Evolutionary conservation across 768 basidiomycete species (phyloP).

Genomic region (Russula abietina): DNA sequence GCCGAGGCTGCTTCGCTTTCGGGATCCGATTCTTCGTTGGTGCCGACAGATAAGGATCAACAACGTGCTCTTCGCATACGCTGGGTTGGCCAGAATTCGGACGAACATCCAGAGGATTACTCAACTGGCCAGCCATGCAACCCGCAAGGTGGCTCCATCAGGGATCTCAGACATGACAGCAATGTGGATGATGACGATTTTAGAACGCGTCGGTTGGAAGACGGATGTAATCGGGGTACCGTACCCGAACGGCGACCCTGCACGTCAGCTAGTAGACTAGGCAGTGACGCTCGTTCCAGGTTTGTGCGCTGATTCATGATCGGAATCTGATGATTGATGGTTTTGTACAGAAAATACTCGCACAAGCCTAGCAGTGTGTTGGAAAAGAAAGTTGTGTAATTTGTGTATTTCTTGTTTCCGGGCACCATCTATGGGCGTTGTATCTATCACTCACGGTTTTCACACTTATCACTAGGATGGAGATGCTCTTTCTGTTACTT

Average conservation of each 20-base stretch:
- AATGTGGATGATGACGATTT: slow-evolving; percentile 5
- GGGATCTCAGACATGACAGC: neutral
- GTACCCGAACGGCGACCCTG: neutral
- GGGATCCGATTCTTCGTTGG: slow-evolving; percentile 5
- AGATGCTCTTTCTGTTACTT: neutral
- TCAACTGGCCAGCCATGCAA: neutral
- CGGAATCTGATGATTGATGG: neutral
- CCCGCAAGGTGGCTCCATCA: neutral
- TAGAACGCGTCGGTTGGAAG: slow-evolving; percentile 5
- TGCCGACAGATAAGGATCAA: slow-evolving; percentile 8
- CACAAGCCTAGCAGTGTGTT: slow-evolving; percentile 12
- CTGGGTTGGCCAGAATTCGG: slow-evolving; percentile 17
- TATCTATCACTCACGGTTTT: slow-evolving; percentile 18
- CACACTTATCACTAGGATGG: slow-evolving; percentile 8
- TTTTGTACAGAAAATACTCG: neutral
- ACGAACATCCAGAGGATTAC: slow-evolving; percentile 8
- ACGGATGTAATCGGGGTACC: neutral
- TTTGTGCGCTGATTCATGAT: slow-evolving; percentile 5
- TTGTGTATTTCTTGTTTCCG: slow-evolving; percentile 14
- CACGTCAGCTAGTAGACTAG: neutral
- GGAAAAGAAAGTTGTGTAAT: slow-evolving; percentile 14
- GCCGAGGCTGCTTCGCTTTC: neutral
- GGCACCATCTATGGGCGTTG: slow-evolving; percentile 14
- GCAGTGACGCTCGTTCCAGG: slow-evolving; percentile 8
- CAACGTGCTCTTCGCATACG: slow-evolving; percentile 22